Base-by-base conservation (phyloP, 371 early-diverging fungal genomes). In the Sporodiniella umbellata region DNA sequence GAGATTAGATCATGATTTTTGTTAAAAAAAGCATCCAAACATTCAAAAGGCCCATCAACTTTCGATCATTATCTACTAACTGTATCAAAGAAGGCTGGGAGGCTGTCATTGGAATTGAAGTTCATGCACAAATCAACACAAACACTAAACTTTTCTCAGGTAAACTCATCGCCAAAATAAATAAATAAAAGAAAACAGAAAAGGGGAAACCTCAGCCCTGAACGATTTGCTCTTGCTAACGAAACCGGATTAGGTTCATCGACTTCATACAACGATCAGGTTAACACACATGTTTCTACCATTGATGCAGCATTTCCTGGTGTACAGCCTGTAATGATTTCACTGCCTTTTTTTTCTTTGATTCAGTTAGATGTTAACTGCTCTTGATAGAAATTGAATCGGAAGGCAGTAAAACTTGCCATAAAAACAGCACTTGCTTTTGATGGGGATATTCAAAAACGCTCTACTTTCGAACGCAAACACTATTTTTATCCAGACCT, bases 401-500 rank as follows among this genome's bases (percentile, higher is more conserved):
- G 69, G 3, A 78, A 83, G 18, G 87, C 89, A 51, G 78, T 94
- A 2, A 67, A 78, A 18, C 64, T 87, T 35, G 92, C 91, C 1
- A 74, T 90, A 4, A 83, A 75, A 35, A 85, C 92, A 10, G 81
- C 91, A 0, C 60, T 94, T 15, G 88, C 89, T 0, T 58, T 96
- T 30, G 70, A 80, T 8, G 78, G 87, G 1, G 66, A 74, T 12
- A 78, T 95, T 23, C 85, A 90, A 49, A 53, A 42, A 4, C 43
- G 49, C 28, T 91, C 90, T 2, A 68, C 78, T 1, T 96, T 96
- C 61, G 95, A 96, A 48, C 84, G 96, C 37, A 95, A 96, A 57
- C 96, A 96, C 64, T 96, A 96, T 59, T 93, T 91, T 62, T 96
- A 96, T 62, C 86, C 86, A 4, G 96, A 96, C 68, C 74, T 93